phyloP scores from a whole-genome alignment of 2,329 filamentous ascomycete genomes.

The Emergomyces orientalis region DNA sequence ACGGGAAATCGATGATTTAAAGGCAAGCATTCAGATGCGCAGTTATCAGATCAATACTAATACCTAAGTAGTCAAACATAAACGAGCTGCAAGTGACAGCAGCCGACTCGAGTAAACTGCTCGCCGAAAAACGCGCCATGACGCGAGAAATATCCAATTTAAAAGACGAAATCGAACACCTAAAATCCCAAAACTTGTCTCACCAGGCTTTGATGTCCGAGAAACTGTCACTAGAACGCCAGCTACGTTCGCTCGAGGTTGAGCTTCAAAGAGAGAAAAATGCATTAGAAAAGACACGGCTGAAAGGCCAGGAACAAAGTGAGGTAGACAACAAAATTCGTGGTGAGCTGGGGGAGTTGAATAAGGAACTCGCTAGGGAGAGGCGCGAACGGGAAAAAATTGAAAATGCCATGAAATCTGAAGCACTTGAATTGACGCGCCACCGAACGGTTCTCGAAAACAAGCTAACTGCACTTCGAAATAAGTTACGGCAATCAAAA shows the following conservation, averaged over 20 bases:
- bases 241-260: slow-evolving; percentile 65
- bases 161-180: slow-evolving; percentile 53
- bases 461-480: slow-evolving; percentile 59
- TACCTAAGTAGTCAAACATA: slow-evolving; percentile 43
- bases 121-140: slow-evolving; percentile 56
- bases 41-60: not conserved
- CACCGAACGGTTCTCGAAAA: slow-evolving; percentile 59
- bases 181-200: slow-evolving; percentile 48
- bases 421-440: slow-evolving; percentile 51
- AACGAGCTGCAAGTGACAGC: slow-evolving; percentile 57
- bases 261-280: slow-evolving; percentile 75
- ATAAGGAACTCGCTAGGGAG: slow-evolving; percentile 51
- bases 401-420: slow-evolving; percentile 52
- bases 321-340: slow-evolving; percentile 34
- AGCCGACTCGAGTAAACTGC: slow-evolving; percentile 59
- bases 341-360: slow-evolving; percentile 40
- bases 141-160: slow-evolving; percentile 50
- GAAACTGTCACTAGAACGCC: slow-evolving; percentile 69
- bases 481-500: slow-evolving; percentile 48
- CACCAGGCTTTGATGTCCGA: slow-evolving; percentile 67
- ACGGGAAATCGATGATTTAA: slow-evolving; percentile 48
- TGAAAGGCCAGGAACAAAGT: slow-evolving; percentile 26
- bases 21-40: slow-evolving; percentile 32
- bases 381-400: slow-evolving; percentile 55
- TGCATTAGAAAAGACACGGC: slow-evolving; percentile 51